Evolutionary conservation across 768 basidiomycete genomes (phyloP), one percentile per base, ranked within the genome.

Genomic region (Royoungia palumana): DNA sequence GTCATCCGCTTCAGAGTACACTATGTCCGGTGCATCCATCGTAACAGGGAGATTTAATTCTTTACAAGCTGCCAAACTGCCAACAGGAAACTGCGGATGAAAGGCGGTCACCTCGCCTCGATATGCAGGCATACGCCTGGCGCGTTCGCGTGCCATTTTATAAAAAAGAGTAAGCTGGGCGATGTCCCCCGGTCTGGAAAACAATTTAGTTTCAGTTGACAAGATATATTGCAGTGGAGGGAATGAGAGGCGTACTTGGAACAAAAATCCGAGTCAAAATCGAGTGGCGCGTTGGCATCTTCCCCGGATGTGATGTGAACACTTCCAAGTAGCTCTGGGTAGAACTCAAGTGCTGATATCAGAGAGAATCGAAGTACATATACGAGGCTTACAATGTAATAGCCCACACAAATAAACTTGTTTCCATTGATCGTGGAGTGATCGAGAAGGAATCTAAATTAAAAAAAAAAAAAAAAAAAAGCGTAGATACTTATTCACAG

Each of bases 81-180:
- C 60, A 2, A 41, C 42, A 0, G 61, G 35, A 41, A 75, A 75
- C 7, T 46, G 20, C 2, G 73, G 73, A 25, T 65, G 61, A 14
- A 21, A 6, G 1, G 24, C 12, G 9, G 49, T 6, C 4, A 49
- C 40, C 35, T 63, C 63, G 21, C 63, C 63, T 0, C 61, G 59
- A 43, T 61, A 65, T 2, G 41, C 41, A 5, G 68, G 58, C 75
- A 83, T 77, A 16, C 83, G 77, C 30, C 84, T 75, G 5, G 70
- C 67, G 11, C 80, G 53, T 64, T 86, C 83, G 2, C 82, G 72
- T 4, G 60, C 46, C 46, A 72, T 74, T 54, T 85, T 86, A 62
- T 83, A 85, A 0, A 60, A 70, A 71, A 78, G 79, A 45, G 68
- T 68, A 37, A 83, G 53, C 20, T 74, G 64, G 1, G 61, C 71